Conservation (phyloP, 768 basidiomycete species). For the Mycena olivaceomarginata region DNA sequence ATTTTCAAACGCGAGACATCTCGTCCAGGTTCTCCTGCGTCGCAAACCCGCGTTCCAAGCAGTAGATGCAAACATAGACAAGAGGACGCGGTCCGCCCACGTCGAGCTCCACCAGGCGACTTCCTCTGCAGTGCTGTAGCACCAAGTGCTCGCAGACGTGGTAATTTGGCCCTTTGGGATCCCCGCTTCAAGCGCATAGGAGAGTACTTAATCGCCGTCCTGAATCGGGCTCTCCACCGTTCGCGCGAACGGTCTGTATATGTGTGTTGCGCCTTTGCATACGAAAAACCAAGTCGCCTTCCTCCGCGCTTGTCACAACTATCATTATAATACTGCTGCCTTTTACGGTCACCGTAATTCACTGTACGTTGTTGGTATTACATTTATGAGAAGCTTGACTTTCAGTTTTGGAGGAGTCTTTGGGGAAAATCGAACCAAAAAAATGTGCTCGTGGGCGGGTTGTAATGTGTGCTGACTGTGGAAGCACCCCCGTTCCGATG, state of each 20-base stretch:
- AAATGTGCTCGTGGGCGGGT: no score
- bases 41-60: slow-evolving; percentile 50
- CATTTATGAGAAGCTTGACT: no score
- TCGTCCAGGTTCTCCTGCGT: slow-evolving; percentile 36
- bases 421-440: no score
- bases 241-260: slow-evolving; percentile 50
- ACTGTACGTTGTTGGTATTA: no score
- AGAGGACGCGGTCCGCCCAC: slow-evolving; percentile 61
- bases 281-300: no score
- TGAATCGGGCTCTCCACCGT: slow-evolving; percentile 61
- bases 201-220: slow-evolving; percentile 60
- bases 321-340: no score
- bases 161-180: slow-evolving; percentile 52
- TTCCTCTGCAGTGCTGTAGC: slow-evolving; percentile 59
- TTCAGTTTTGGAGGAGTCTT: no score
- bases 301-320: no score
- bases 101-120: slow-evolving; percentile 59
- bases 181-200: slow-evolving; percentile 62
- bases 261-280: no score
- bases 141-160: slow-evolving; percentile 57
- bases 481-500: no score
- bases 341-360: no score
- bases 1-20: slow-evolving; percentile 39
- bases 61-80: slow-evolving; percentile 55
- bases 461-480: no score